Conservation (phyloP, 352 stramenopile genomes). For the Globisporangium megalacanthum region DNA sequence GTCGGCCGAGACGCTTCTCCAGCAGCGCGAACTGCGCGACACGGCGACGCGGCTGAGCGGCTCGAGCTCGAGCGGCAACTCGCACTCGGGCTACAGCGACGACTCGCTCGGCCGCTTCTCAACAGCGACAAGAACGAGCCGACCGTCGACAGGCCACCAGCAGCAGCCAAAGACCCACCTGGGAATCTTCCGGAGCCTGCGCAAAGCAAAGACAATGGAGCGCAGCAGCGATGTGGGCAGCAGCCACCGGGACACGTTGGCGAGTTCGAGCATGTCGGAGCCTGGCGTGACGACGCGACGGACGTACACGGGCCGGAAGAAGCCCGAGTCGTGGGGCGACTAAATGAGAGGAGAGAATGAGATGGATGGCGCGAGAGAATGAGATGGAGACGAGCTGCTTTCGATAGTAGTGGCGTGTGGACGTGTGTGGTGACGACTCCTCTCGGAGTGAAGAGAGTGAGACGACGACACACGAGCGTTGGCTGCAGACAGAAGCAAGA, state of each 20-base stretch:
- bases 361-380: too few relatives aligned
- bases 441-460: too few relatives aligned
- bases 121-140: too few relatives aligned
- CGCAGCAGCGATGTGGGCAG: conserved; percentile 14
- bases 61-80: conserved; percentile 49
- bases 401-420: too few relatives aligned
- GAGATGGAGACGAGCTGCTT: too few relatives aligned
- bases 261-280: conserved; percentile 30
- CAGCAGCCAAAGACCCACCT: conserved; percentile 25
- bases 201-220: conserved; percentile 30
- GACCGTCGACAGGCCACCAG: background rate
- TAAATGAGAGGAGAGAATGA: too few relatives aligned
- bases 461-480: too few relatives aligned
- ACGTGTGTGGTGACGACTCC: too few relatives aligned
- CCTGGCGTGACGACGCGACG: conserved; percentile 30
- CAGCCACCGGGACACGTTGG: conserved; percentile 31
- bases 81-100: conserved; percentile 31
- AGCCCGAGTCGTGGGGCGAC: conserved; percentile 66
- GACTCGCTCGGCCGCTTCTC: conserved; percentile 14
- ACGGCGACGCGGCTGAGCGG: conserved; percentile 38
- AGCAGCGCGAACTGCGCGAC: conserved; percentile 26
- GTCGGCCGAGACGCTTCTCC: conserved; percentile 24
- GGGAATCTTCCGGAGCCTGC: conserved; percentile 34
- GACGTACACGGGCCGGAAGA: conserved; percentile 75
- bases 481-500: too few relatives aligned